Conservation (phyloP, 2,329 filamentous ascomycete species). For the Didymella glomerata region DNA sequence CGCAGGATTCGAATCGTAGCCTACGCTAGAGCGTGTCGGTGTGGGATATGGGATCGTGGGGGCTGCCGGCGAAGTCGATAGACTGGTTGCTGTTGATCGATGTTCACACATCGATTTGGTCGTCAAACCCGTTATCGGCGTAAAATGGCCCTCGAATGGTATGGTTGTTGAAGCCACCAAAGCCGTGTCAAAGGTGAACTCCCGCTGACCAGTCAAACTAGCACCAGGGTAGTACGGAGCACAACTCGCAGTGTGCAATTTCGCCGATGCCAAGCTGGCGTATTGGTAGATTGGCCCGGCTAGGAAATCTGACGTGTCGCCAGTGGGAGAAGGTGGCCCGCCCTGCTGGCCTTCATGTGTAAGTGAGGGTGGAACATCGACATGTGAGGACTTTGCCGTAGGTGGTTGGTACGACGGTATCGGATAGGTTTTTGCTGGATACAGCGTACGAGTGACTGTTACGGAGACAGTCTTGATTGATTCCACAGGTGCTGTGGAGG, state of each 20-base stretch:
- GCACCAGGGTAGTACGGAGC: neutral
- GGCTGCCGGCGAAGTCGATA: too few species aligned
- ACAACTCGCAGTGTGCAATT: neutral
- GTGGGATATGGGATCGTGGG: too few species aligned
- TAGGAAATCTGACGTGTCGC: neutral
- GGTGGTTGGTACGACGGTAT: neutral
- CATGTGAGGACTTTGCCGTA: neutral
- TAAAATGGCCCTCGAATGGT: neutral
- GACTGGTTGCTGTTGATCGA: too few species aligned
- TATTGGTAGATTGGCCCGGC: neutral
- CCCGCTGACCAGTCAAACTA: neutral
- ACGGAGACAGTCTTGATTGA: neutral
- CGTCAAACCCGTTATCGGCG: neutral
- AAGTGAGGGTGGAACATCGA: neutral
- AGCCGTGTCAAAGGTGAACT: neutral
- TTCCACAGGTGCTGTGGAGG: neutral
- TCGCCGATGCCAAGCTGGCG: too few species aligned
- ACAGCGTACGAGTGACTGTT: neutral
- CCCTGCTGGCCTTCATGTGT: neutral
- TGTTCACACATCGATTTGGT: too few species aligned
- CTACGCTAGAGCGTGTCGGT: too few species aligned
- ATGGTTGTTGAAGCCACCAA: neutral
- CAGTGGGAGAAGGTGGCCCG: neutral
- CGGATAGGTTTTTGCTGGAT: neutral
- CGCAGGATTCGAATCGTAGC: too few species aligned